Evolutionary conservation across 345 rosid species (phyloP).

Genomic region (Eucalyptus rudis): DNA sequence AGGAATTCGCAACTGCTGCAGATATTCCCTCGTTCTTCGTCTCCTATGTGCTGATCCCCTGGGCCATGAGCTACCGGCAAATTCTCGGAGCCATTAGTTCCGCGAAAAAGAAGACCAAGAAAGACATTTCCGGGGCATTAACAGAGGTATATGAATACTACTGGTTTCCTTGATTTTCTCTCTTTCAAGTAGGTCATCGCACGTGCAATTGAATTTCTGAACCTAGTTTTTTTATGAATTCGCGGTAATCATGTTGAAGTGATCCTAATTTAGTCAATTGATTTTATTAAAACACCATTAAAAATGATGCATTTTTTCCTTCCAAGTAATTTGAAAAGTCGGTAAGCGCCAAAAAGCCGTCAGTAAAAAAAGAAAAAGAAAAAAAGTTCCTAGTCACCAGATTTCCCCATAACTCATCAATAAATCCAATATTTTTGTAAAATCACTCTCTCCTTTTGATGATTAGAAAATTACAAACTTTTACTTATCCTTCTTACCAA

Average conservation of each 20-base stretch:
- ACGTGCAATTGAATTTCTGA: background rate
- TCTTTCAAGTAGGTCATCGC: background rate
- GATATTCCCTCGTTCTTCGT: slow-evolving; percentile 23
- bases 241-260: background rate
- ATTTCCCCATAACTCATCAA: background rate
- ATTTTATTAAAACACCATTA: background rate
- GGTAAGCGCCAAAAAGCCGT: background rate
- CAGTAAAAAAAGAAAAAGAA: too few relatives aligned
- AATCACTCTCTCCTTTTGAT: background rate
- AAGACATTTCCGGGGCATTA: slow-evolving; percentile 24
- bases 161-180: background rate
- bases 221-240: background rate
- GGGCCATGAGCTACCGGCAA: slow-evolving; percentile 21
- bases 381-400: background rate
- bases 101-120: slow-evolving; percentile 14
- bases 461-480: background rate
- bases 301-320: background rate
- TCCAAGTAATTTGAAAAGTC: background rate
- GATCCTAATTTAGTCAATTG: background rate
- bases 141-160: slow-evolving; percentile 11
- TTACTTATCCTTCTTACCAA: background rate
- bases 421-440: background rate
- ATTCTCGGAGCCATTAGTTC: slow-evolving; percentile 1
- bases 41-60: slow-evolving; percentile 27
- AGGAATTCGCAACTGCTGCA: slow-evolving; percentile 6